Conservation (phyloP, 768 basidiomycete species). For the Pholiota conissans region DNA sequence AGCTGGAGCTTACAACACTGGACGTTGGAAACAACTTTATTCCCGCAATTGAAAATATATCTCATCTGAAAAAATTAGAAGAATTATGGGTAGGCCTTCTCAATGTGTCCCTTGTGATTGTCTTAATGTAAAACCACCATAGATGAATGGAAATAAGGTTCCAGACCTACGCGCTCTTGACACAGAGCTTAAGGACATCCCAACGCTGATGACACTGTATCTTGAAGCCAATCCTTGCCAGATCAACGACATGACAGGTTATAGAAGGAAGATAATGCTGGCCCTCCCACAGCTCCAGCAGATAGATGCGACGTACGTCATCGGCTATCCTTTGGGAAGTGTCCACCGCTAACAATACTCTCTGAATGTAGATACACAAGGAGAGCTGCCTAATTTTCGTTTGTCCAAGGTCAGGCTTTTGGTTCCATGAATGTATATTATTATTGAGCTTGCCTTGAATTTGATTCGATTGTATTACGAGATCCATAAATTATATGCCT, state of each 20-base stretch:
- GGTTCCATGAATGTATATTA: too few species aligned
- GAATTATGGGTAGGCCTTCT: slow-evolving; percentile 99
- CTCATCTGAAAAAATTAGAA: slow-evolving; percentile 75
- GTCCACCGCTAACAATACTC: background rate
- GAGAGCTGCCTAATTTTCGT: slow-evolving; percentile 12
- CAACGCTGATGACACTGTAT: slow-evolving; percentile 82
- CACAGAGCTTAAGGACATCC: slow-evolving; percentile 57
- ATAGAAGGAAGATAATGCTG: slow-evolving; percentile 87
- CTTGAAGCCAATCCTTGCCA: slow-evolving; percentile 96
- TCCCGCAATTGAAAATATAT: slow-evolving; percentile 73
- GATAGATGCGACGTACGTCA: slow-evolving; percentile 91
- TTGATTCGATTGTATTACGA: too few species aligned
- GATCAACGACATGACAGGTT: slow-evolving; percentile 67
- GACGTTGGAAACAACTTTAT: slow-evolving; percentile 90
- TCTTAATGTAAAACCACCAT: slow-evolving; percentile 2
- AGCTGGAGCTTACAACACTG: slow-evolving; percentile 76
- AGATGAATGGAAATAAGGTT: slow-evolving; percentile 91
- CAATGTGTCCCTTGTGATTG: slow-evolving; percentile 18
- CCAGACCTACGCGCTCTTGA: slow-evolving; percentile 68
- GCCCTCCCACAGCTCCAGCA: slow-evolving; percentile 88
- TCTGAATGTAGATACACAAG: slow-evolving; percentile 15
- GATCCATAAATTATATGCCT: too few species aligned
- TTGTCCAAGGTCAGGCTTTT: background rate
- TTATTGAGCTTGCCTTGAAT: too few species aligned
- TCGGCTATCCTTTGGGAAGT: background rate